Conservation (phyloP, 129 eudicot species). For the Apium graveolens region DNA sequence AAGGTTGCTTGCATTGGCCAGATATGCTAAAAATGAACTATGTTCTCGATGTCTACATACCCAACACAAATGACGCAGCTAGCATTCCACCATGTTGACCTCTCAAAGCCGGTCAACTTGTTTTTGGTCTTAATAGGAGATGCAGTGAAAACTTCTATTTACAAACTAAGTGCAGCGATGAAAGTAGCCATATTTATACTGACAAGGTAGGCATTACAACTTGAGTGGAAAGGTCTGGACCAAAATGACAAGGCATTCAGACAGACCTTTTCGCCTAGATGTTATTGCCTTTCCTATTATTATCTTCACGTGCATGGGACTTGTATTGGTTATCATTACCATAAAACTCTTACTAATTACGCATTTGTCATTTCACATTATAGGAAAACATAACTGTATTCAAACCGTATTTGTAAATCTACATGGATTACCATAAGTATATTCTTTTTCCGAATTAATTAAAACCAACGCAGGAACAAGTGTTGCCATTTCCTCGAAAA, state of each 20-base stretch:
- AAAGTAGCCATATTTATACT: slow-evolving; percentile 26
- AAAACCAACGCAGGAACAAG: background rate
- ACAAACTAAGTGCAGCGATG: slow-evolving; percentile 7
- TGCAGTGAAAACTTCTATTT: slow-evolving; percentile 10
- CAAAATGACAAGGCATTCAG: slow-evolving; percentile 24
- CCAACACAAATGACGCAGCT: slow-evolving; percentile 70
- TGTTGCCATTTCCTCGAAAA: background rate
- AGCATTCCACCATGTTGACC: slow-evolving; percentile 66
- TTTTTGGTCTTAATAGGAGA: slow-evolving; percentile 38
- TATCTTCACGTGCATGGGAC: background rate
- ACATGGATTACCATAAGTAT: background rate
- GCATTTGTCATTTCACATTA: background rate
- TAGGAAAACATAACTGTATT: background rate
- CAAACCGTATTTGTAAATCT: background rate
- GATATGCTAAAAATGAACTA: no score
- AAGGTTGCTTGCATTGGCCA: slow-evolving; percentile 81
- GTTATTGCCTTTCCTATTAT: background rate
- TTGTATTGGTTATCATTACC: background rate
- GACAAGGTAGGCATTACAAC: slow-evolving; percentile 8
- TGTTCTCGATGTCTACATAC: slow-evolving; percentile 25
- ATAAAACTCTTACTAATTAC: background rate
- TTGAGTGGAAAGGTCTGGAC: slow-evolving; percentile 57
- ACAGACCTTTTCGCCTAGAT: background rate
- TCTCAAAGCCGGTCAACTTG: slow-evolving; percentile 67
- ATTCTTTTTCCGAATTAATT: background rate